Evolutionary conservation across 176 grass and related monocot species (phyloP), one percentile per base, ranked within the genome.

Genomic region (Avena atlantica): DNA sequence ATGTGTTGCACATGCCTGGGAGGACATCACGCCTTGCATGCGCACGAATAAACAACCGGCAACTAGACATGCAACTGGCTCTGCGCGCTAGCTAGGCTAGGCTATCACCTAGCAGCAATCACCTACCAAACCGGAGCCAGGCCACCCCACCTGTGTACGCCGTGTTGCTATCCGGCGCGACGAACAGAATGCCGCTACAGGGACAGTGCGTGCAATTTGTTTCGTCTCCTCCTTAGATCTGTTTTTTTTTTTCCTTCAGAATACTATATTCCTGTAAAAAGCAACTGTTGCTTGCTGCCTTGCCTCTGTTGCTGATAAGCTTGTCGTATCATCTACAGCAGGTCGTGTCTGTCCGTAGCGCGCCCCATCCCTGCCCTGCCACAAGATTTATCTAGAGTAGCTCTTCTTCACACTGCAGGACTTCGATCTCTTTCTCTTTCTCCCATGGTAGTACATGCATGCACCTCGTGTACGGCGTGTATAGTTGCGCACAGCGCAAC

Each of bases 321-420:
- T 80, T 85, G 84, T 70, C 76, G 81, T 87, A 68, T 84, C 71
- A 79, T 80, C 83, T 72, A 78, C 84, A 87, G 80, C 60, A 34
- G 83, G 9, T 8, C 12, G 3, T 66, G 81, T 85, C 76, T 66
- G 81, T 85, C 81, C 74, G 7, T 62, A n/a, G 69, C 78, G 45
- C 53, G 37, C 12, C n/a, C 10, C 9, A 55, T 73, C 12, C 40
- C 59, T 69, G 31, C 66, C 79, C 16, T 76, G 31, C 31, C 31
- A 34, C 40, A 59, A 21, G 67, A 67, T 64, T 42, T 80, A 67
- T 64, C 6, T 80, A 81, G n/a, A n/a, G n/a, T n/a, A n/a, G 61
- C 79, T 17, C 72, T 4, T 8, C 12, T 4, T 9, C 9, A 16
- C 55, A 74, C 21, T 61, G n/a, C 59, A 61, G 49, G 29, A 20